These are phyloP conservation scores for Linderniella brevidens DNA, from an alignment of 257 asterid genomes.

Conservation along the genomic window DNA sequence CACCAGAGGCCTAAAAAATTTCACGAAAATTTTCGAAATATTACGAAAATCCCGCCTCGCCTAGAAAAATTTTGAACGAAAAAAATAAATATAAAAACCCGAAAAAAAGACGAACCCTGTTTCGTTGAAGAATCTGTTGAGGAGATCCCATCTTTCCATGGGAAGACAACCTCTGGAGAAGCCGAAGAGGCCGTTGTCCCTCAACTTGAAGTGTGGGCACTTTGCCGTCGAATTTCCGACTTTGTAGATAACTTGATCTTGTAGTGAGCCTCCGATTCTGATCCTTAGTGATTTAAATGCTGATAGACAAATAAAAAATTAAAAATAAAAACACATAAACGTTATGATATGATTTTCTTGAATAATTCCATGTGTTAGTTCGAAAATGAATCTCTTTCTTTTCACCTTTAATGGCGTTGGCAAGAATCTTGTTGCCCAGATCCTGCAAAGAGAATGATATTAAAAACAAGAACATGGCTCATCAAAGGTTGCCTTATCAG, in stretches of 20 bases:
- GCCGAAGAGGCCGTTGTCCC: constrained; percentile 24
- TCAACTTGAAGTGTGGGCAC: constrained; percentile 28
- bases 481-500: too few species aligned
- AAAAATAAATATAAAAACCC: too few species aligned
- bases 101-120: constrained; percentile 23
- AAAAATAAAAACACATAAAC: not conserved
- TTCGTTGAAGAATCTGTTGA: constrained; percentile 34
- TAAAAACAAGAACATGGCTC: too few species aligned
- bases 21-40: constrained; percentile 1
- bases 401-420: not conserved
- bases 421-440: not conserved
- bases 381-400: not conserved
- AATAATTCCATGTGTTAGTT: not conserved
- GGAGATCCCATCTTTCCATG: constrained; percentile 59
- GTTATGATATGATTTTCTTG: not conserved
- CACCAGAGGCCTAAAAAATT: constrained; percentile 34
- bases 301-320: constrained; percentile 7
- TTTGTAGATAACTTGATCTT: constrained; percentile 51
- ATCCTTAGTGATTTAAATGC: constrained; percentile 61
- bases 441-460: not conserved
- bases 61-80: too few species aligned
- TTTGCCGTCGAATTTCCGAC: constrained; percentile 14
- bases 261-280: constrained; percentile 55
- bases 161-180: constrained; percentile 45
- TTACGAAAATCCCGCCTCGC: too few species aligned